Evolutionary conservation across 768 basidiomycete genomes (phyloP), one percentile per base, ranked within the genome.

Genomic region (Rhodotorula sphaerocarpa): DNA sequence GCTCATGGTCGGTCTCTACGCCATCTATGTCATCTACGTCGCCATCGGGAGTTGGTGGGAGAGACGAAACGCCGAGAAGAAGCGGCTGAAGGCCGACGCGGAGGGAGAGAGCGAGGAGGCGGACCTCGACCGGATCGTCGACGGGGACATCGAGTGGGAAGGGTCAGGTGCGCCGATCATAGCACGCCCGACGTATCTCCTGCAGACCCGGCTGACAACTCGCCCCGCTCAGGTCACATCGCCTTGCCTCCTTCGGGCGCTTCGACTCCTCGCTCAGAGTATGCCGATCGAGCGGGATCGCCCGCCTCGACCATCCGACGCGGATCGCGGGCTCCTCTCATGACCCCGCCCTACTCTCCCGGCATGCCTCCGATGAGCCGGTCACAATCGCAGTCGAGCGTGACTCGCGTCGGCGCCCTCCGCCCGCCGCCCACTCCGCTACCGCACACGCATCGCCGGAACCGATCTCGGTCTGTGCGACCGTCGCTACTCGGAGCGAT

Each of bases 401-500:
- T 55, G 3, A 7, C 27, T 28, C 21, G 15, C 36, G 45, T 21
- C 31, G 14, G 3, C 34, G 36, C 31, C 14, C 18, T 45, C 16
- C 81, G 14, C 76, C 77, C 56, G 78, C 82, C 20, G 11, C 80
- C 78, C 30, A 78, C 82, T 78, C 82, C 18, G 82, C 85, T 3
- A 81, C 82, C 10, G 72, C 79, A 11, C 67, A 74, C 9, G 21
- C 39, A 50, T 42, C 7, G 15, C 0, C 42, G 45, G 5, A 41
- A 18, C 2, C 47, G 44, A 3, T 45, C 42, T 1, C 53, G 46
- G 25, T 54, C 56, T 1, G 75, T 60, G 71, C 77, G 43, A 69
- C 71, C 61, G 68, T 96, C 93, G 5, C 81, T 99, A 3, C 82
- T 97, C 7, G 90, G 93, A 14, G 95, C 95, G 0, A 82, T 99